Conservation (phyloP, 768 basidiomycete species). For the Strobilomyces confusus region DNA sequence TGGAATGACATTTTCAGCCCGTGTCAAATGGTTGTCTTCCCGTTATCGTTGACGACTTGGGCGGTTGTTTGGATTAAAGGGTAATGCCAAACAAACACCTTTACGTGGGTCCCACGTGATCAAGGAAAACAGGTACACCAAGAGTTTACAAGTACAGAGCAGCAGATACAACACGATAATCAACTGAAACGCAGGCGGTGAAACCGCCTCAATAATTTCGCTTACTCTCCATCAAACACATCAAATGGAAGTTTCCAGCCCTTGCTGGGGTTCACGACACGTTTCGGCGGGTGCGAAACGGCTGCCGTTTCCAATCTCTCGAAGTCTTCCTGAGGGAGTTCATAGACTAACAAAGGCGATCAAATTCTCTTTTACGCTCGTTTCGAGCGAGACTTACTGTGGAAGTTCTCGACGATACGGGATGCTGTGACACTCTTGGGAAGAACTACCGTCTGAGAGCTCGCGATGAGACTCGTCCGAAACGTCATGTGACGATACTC, state of each 20-base stretch:
- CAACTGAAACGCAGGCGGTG: not conserved
- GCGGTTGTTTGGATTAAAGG: conserved; percentile 31
- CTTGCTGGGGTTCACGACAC: conserved; percentile 56
- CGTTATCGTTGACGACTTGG: conserved; percentile 8
- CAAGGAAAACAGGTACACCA: not conserved
- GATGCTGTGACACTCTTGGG: conserved; percentile 75
- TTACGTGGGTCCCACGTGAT: conserved; percentile 12
- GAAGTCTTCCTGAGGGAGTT: conserved; percentile 37
- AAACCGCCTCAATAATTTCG: not conserved
- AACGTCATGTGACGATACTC: conserved; percentile 19
- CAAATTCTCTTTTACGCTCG: not conserved
- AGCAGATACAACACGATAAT: not conserved
- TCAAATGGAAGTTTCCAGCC: conserved; percentile 58
- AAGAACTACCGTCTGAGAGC: conserved; percentile 56
- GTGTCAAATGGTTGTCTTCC: conserved; percentile 2
- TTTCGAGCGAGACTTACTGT: conserved; percentile 36
- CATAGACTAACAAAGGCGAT: conserved; percentile 23
- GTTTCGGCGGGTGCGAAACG: conserved; percentile 48
- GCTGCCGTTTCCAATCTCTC: conserved; percentile 39
- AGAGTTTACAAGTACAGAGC: not conserved
- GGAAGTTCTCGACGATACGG: conserved; percentile 65
- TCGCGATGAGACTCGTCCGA: not conserved
- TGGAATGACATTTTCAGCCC: conserved; percentile 28
- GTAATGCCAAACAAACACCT: conserved; percentile 23
- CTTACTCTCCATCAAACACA: conserved; percentile 50